phyloP scores from a whole-genome alignment of 441 rosid genomes.

The Pelargonium cotyledonis region DNA sequence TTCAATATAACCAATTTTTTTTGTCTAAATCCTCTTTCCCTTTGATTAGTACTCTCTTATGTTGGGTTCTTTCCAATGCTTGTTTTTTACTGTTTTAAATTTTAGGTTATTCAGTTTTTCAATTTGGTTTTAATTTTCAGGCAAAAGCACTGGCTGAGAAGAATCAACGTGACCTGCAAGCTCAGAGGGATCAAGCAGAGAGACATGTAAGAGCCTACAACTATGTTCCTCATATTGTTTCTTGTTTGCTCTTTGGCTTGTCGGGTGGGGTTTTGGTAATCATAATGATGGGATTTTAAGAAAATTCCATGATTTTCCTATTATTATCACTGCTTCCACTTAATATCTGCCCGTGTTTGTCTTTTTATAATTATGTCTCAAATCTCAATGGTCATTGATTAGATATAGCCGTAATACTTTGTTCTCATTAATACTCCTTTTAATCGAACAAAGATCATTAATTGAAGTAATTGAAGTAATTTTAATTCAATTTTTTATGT shows the following conservation, averaged over 20 bases:
- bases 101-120: conserved; percentile 7
- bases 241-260: not conserved
- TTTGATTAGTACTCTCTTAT: not conserved
- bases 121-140: conserved; percentile 31
- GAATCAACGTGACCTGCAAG: conserved; percentile 88
- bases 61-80: not conserved
- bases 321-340: not conserved
- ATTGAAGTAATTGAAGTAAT: too few relatives aligned
- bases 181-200: conserved; percentile 84
- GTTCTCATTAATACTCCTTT: not conserved
- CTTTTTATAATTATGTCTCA: not conserved
- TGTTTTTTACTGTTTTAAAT: not conserved
- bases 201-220: conserved; percentile 59
- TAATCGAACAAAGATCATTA: not conserved
- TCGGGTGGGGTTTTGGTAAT: not conserved
- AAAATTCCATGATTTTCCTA: not conserved
- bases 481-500: too few relatives aligned
- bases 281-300: not conserved
- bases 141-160: conserved; percentile 91
- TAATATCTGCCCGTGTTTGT: not conserved
- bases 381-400: not conserved
- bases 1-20: not conserved
- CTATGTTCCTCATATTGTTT: conserved; percentile 1
- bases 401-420: not conserved
- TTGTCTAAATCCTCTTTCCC: not conserved